Percentiles rank a stretch among this genome's conserved stretches.
Evolutionary conservation across 169 alveolate species (phyloP).

Genomic region (Plasmodium yoelii): DNA sequence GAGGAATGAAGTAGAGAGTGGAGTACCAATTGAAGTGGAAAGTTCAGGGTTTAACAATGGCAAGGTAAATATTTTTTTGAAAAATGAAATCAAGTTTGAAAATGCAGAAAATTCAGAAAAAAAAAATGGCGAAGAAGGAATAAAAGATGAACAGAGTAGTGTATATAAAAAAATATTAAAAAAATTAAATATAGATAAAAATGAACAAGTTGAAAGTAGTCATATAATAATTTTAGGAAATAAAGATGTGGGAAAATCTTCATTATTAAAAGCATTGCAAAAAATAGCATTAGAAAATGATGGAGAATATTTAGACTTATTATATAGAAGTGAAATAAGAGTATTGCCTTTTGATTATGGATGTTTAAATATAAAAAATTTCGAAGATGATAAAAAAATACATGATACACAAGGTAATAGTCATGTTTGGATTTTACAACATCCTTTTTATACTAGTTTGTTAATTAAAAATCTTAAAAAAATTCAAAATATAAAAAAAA

Average conservation of each 20-base stretch:
- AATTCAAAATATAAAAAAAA: slow-evolving; percentile 25
- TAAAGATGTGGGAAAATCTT: slow-evolving; percentile 67
- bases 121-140: slow-evolving; percentile 4
- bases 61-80: background rate
- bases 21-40: too few species aligned
- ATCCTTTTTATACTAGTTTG: slow-evolving; percentile 41
- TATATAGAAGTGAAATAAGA: slow-evolving; percentile 28
- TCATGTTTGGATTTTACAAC: slow-evolving; percentile 63
- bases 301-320: slow-evolving; percentile 16
- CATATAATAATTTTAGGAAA: slow-evolving; percentile 63
- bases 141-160: slow-evolving; percentile 2
- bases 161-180: slow-evolving; percentile 52
- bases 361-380: slow-evolving; percentile 42
- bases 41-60: too few species aligned
- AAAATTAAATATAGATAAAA: slow-evolving; percentile 39
- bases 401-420: slow-evolving; percentile 46
- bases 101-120: background rate
- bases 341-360: slow-evolving; percentile 73
- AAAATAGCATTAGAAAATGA: slow-evolving; percentile 12
- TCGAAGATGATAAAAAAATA: slow-evolving; percentile 42
- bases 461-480: slow-evolving; percentile 57
- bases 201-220: slow-evolving; percentile 56
- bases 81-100: background rate
- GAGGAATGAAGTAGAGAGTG: too few species aligned
- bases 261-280: slow-evolving; percentile 39